Conservation (phyloP, 345 rosid genomes). For the Anastatica hierochuntica region DNA sequence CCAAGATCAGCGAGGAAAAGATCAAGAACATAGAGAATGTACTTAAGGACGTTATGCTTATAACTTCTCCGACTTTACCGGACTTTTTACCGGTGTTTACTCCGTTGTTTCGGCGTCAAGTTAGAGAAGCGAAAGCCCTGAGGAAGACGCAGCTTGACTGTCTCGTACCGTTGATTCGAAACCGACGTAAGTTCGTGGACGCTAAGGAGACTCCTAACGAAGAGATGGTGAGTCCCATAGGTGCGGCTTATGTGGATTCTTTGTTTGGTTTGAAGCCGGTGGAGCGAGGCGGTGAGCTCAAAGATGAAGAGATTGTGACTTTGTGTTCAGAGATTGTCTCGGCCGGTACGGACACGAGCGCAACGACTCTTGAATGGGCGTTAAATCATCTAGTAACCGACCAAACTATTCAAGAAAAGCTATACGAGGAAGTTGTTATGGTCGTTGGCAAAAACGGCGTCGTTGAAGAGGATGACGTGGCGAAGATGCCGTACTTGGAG, state of each 20-base stretch:
- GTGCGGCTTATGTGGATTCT: conserved; percentile 94
- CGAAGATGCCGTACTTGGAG: conserved; percentile 52
- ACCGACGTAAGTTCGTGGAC: conserved; percentile 47
- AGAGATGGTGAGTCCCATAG: conserved; percentile 80
- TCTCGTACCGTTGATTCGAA: conserved; percentile 58
- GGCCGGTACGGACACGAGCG: conserved; percentile 90
- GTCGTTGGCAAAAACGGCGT: conserved; percentile 43
- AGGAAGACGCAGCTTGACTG: conserved; percentile 73
- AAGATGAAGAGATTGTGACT: conserved; percentile 81
- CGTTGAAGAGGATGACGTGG: conserved; percentile 61
- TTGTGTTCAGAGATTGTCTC: conserved; percentile 70
- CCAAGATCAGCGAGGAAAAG: conserved; percentile 56
- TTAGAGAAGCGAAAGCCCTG: conserved; percentile 53
- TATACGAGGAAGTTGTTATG: conserved; percentile 55
- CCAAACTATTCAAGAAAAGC: conserved; percentile 57
- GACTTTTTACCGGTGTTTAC: conserved; percentile 75
- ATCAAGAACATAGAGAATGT: conserved; percentile 57
- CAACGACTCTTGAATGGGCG: conserved; percentile 82
- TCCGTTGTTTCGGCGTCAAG: conserved; percentile 52
- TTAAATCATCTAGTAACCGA: conserved; percentile 53
- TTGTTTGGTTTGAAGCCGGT: conserved; percentile 39
- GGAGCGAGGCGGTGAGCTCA: conserved; percentile 37
- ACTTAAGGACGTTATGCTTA: conserved; percentile 76
- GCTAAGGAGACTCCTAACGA: conserved; percentile 30
- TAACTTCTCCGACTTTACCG: conserved; percentile 60